Percentiles rank a stretch among this genome's conserved stretches.
Conservation (phyloP, 371 early-diverging fungal species). For the Mortierella sp. region DNA sequence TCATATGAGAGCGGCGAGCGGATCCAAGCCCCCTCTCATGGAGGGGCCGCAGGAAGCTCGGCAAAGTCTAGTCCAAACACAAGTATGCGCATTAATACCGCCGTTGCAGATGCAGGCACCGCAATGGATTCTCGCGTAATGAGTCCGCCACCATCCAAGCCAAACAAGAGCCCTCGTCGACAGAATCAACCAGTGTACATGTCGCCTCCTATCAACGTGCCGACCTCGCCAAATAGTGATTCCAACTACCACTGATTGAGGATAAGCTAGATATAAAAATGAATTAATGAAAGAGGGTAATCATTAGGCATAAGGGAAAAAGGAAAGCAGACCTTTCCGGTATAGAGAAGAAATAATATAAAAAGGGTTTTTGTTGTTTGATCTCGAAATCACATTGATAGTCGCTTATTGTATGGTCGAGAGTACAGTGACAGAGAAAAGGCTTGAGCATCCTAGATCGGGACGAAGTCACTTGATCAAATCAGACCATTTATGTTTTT, state of each 20-base stretch:
- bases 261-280: neutral
- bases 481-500: neutral
- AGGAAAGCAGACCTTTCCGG: neutral
- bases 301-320: neutral
- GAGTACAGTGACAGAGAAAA: no score
- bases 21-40: slow-evolving; percentile 26
- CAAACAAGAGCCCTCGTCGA: slow-evolving; percentile 30
- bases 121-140: slow-evolving; percentile 13
- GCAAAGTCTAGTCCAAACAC: neutral
- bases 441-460: no score
- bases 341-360: no score
- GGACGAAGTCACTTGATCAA: no score
- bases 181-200: slow-evolving; percentile 14
- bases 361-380: no score
- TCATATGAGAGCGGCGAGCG: slow-evolving; percentile 25
- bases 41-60: neutral
- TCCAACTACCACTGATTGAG: slow-evolving; percentile 3
- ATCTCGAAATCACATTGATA: no score
- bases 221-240: neutral
- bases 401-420: no score
- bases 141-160: slow-evolving; percentile 31
- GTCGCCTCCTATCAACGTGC: slow-evolving; percentile 23
- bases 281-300: neutral
- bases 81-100: slow-evolving; percentile 16
- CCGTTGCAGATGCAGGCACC: neutral